Conservation (phyloP, 1,284 basidiomycete species). For the Caloboletus inedulis region DNA sequence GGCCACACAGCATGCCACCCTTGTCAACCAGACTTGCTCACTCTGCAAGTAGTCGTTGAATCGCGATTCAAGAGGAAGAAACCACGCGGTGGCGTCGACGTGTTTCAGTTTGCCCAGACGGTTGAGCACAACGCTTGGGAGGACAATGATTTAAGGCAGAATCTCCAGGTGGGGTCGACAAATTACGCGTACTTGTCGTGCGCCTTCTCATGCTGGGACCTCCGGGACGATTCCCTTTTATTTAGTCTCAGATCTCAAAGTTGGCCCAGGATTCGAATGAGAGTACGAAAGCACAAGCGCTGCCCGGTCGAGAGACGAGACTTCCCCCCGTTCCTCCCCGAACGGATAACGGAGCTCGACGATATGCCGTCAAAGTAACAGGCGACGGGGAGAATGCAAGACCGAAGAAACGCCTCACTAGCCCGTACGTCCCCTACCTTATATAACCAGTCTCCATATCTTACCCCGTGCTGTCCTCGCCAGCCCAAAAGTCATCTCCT, state of each 20-base stretch:
- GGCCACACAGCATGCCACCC: constrained; percentile 8
- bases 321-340: constrained; percentile 15
- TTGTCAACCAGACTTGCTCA: constrained; percentile 17
- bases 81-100: constrained; percentile 52
- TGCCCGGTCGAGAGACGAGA: constrained; percentile 19
- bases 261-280: constrained; percentile 37
- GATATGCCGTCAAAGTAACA: constrained; percentile 26
- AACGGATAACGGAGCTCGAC: constrained; percentile 22
- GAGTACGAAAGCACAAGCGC: constrained; percentile 12
- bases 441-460: background rate
- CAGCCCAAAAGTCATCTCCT: constrained; percentile 55
- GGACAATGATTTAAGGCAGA: constrained; percentile 51
- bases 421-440: constrained; percentile 25
- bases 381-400: constrained; percentile 1
- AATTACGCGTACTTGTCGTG: background rate
- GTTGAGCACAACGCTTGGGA: constrained; percentile 69
- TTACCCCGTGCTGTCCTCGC: constrained; percentile 10
- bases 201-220: background rate
- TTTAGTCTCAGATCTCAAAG: constrained; percentile 50
- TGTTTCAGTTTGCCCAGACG: constrained; percentile 76
- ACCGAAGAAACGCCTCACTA: constrained; percentile 26
- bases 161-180: constrained; percentile 53
- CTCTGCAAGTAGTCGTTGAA: constrained; percentile 54
- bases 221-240: background rate
- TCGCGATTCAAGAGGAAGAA: constrained; percentile 58